Evolutionary conservation across 163 green algal genomes (phyloP).

Genomic region (Chloromonas sp.): DNA sequence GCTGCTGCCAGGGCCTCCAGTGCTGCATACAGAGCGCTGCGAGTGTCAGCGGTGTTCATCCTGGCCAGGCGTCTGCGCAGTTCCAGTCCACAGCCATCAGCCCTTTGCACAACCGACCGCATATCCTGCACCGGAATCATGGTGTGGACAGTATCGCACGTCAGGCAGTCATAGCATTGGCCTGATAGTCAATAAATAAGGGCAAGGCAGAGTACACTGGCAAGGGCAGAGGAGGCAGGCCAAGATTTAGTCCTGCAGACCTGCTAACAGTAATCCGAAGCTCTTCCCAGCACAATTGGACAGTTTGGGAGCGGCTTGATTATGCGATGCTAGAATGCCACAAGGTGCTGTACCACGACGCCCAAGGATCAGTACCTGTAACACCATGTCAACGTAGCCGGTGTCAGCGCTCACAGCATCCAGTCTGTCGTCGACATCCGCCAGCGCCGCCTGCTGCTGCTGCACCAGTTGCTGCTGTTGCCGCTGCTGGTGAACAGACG

Average conservation of each 20-base stretch:
- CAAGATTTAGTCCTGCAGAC: too few relatives aligned
- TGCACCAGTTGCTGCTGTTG: background rate
- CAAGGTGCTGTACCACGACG: too few relatives aligned
- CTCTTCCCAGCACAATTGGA: too few relatives aligned
- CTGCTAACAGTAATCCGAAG: too few relatives aligned
- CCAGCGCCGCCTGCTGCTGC: background rate
- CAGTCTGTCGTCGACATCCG: background rate
- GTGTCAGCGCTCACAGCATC: background rate
- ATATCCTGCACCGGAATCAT: background rate
- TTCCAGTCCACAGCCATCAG: background rate
- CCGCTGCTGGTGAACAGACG: background rate
- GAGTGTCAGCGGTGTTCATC: background rate
- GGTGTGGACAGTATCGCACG: too few relatives aligned
- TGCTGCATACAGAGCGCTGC: background rate
- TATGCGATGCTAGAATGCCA: too few relatives aligned
- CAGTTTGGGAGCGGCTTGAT: too few relatives aligned
- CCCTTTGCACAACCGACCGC: background rate
- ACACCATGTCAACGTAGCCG: background rate
- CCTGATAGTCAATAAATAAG: too few relatives aligned
- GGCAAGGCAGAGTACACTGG: too few relatives aligned
- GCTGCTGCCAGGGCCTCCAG: background rate
- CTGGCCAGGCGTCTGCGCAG: background rate
- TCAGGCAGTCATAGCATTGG: too few relatives aligned
- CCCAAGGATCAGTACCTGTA: too few relatives aligned
- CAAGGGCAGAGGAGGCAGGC: too few relatives aligned